These are phyloP conservation scores for Suillus paluster DNA, from an alignment of 768 basidiomycete species.

Conservation along the genomic window DNA sequence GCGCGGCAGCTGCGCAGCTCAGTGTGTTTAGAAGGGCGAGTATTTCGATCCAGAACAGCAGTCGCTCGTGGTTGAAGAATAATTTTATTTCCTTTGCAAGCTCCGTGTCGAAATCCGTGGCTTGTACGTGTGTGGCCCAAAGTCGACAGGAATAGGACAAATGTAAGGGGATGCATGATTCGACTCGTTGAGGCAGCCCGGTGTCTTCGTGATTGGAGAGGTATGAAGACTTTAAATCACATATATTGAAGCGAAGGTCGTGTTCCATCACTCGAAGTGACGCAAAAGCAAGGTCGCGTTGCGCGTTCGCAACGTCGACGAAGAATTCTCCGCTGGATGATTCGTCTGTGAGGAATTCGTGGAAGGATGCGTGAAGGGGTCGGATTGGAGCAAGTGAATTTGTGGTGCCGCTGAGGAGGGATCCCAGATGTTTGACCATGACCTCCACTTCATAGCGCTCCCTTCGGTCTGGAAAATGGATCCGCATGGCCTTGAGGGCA, in stretches of 20 bases:
- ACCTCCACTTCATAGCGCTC: neutral
- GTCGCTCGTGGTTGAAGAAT: conserved; percentile 7
- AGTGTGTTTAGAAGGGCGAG: conserved; percentile 5
- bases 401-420: conserved; percentile 12
- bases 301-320: conserved; percentile 14
- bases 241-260: conserved; percentile 41
- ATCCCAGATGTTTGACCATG: conserved; percentile 3
- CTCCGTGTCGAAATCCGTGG: neutral
- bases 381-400: conserved; percentile 12
- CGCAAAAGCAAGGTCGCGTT: conserved; percentile 5
- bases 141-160: conserved; percentile 17
- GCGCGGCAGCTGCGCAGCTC: neutral
- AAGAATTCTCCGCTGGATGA: conserved; percentile 18
- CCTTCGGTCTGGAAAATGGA: neutral
- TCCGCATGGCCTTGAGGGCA: neutral
- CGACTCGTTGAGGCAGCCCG: neutral
- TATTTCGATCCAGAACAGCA: conserved; percentile 14
- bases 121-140: conserved; percentile 15
- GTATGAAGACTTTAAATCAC: conserved; percentile 35
- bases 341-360: conserved; percentile 27
- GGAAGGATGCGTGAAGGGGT: conserved; percentile 32
- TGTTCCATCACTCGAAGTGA: conserved; percentile 33
- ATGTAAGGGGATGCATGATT: conserved; percentile 4
- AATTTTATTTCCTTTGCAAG: neutral
- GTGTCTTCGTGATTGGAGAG: conserved; percentile 30